Evolutionary conservation across 176 grass and related monocot genomes (phyloP).

Genomic region (Elaeis guineensis): DNA sequence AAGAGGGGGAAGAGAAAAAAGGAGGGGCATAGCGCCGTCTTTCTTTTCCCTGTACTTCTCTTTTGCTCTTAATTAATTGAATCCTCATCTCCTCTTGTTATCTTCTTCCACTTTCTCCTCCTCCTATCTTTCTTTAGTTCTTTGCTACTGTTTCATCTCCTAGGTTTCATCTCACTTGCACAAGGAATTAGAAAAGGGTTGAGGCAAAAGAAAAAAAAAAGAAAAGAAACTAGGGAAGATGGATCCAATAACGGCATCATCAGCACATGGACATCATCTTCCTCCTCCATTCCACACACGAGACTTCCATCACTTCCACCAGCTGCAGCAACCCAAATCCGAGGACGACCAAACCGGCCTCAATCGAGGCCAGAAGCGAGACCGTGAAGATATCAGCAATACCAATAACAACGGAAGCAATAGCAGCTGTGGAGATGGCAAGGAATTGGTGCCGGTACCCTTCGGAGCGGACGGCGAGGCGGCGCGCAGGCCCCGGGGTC

Average conservation of each 20-base stretch:
- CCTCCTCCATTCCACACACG: slow-evolving; percentile 1
- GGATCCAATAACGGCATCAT: slow-evolving; percentile 3
- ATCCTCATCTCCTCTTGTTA: neutral
- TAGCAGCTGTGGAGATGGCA: neutral
- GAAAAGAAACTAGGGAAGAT: neutral
- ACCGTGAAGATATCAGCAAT: neutral
- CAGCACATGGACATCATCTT: neutral
- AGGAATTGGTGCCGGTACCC: neutral
- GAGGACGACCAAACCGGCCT: neutral
- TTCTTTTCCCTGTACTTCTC: neutral
- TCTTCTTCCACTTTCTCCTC: neutral
- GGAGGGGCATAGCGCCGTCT: slow-evolving; percentile 4
- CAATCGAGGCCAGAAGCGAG: neutral
- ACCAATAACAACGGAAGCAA: neutral
- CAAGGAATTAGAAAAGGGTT: neutral
- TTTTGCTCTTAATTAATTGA: neutral
- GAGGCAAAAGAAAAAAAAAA: neutral
- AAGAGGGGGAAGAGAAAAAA: neutral
- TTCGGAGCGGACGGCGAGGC: neutral
- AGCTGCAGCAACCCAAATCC: slow-evolving; percentile 1
- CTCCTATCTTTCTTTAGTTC: too few relatives aligned
- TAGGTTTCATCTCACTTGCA: neutral
- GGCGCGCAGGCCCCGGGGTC: neutral
- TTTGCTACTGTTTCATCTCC: slow-evolving; percentile 6
- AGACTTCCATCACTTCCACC: slow-evolving; percentile 1